A percentile compares a stretch with the other conserved stretches of the same genome.
phyloP scores from a whole-genome alignment of 1,284 basidiomycete genomes.

The Peniophora sp. region DNA sequence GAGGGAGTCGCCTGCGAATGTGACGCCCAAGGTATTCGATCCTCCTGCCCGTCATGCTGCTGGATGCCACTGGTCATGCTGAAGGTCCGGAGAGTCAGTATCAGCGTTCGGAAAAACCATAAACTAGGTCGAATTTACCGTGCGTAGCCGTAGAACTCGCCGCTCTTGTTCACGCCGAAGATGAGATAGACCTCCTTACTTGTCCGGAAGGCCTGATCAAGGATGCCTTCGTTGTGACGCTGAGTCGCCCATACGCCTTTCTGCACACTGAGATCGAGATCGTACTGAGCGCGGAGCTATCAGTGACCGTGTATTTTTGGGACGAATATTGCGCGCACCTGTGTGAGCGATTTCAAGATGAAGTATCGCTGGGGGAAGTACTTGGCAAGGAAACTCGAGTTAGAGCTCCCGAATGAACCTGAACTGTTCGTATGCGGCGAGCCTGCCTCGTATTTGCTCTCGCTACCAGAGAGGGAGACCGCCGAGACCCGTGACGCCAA shows the following conservation, averaged over 20 bases:
- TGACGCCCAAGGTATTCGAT: slow-evolving; percentile 53
- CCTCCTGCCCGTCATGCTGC: slow-evolving; percentile 26
- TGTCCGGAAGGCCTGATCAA: slow-evolving; percentile 88
- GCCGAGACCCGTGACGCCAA: slow-evolving; percentile 15
- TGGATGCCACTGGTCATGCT: slow-evolving; percentile 63
- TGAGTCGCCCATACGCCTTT: slow-evolving; percentile 89
- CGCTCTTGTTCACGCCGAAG: slow-evolving; percentile 89
- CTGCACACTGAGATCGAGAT: slow-evolving; percentile 81
- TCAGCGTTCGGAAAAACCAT: not conserved
- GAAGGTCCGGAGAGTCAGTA: slow-evolving; percentile 1
- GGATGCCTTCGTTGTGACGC: slow-evolving; percentile 82
- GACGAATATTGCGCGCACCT: slow-evolving; percentile 36
- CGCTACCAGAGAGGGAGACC: slow-evolving; percentile 32
- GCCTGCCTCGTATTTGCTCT: slow-evolving; percentile 15
- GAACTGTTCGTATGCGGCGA: slow-evolving; percentile 54
- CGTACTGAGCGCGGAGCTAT: slow-evolving; percentile 41
- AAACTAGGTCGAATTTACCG: slow-evolving; percentile 32
- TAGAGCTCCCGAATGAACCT: slow-evolving; percentile 62
- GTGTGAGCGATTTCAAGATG: slow-evolving; percentile 83
- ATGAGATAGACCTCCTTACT: slow-evolving; percentile 82
- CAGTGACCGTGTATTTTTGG: not conserved
- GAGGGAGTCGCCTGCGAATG: slow-evolving; percentile 17
- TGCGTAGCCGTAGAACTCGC: slow-evolving; percentile 86
- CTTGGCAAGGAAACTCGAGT: slow-evolving; percentile 61
- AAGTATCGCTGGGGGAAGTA: slow-evolving; percentile 87